These are phyloP conservation scores for Hericium erinaceus DNA, from an alignment of 768 basidiomycete species.

Conservation along the genomic window DNA sequence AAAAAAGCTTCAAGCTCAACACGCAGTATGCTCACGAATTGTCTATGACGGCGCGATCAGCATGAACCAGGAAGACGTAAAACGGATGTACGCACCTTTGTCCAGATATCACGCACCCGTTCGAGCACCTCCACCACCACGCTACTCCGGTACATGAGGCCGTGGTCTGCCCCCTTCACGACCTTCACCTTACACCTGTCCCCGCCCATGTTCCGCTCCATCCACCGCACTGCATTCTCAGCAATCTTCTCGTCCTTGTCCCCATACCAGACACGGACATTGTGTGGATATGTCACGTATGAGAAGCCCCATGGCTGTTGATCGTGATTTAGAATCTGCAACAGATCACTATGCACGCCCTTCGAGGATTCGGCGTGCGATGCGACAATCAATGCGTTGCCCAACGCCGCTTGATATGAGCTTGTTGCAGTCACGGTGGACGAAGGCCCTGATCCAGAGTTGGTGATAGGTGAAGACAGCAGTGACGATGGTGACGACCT, in stretches of 20 bases:
- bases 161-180: slow-evolving; percentile 84
- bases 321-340: slow-evolving; percentile 88
- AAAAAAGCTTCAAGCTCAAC: background rate
- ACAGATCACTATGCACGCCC: slow-evolving; percentile 83
- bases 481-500: slow-evolving; percentile 32
- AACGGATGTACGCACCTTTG: slow-evolving; percentile 10
- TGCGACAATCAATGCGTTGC: slow-evolving; percentile 84
- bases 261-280: slow-evolving; percentile 85
- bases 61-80: background rate
- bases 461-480: slow-evolving; percentile 42
- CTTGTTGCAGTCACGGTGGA: slow-evolving; percentile 23
- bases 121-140: slow-evolving; percentile 85
- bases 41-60: background rate
- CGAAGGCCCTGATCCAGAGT: slow-evolving; percentile 25
- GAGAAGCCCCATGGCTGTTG: slow-evolving; percentile 87
- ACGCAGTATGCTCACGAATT: background rate
- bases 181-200: slow-evolving; percentile 72
- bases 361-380: slow-evolving; percentile 92
- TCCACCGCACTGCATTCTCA: slow-evolving; percentile 85
- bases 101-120: slow-evolving; percentile 42
- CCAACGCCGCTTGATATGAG: slow-evolving; percentile 63
- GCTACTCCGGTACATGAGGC: slow-evolving; percentile 84
- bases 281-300: slow-evolving; percentile 69
- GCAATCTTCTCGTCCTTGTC: slow-evolving; percentile 91
- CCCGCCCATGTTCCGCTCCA: slow-evolving; percentile 76